phyloP scores from a whole-genome alignment of 139 green algal species.

The Prasinococcaceae sp. region DNA sequence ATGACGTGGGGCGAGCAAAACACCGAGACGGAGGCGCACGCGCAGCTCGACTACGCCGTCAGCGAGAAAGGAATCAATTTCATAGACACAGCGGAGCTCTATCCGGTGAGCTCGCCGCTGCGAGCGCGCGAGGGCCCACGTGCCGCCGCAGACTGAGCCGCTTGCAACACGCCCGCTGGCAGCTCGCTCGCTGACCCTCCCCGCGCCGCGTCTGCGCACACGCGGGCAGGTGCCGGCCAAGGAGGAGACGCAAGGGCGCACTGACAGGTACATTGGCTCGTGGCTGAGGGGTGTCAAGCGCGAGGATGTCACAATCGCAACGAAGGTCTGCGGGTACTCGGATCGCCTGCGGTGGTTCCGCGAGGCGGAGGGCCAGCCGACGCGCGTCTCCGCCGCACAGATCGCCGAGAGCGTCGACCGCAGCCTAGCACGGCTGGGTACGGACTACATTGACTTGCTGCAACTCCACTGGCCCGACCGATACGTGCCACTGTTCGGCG shows the following conservation, averaged over 20 bases:
- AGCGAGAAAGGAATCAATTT: constrained; percentile 67
- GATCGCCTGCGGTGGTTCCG: constrained; percentile 21
- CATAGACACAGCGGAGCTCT: constrained; percentile 76
- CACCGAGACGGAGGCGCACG: constrained; percentile 40
- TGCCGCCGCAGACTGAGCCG: neutral
- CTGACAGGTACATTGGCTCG: constrained; percentile 61
- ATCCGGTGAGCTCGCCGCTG: constrained; percentile 37
- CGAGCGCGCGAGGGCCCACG: neutral
- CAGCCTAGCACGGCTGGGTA: constrained; percentile 45
- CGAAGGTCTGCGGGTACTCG: constrained; percentile 67
- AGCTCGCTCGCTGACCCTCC: too few species aligned
- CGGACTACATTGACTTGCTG: constrained; percentile 80
- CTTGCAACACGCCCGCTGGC: too few species aligned
- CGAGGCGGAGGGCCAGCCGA: constrained; percentile 24
- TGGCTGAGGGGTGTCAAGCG: constrained; percentile 57
- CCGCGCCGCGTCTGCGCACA: too few species aligned
- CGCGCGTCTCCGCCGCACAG: constrained; percentile 37
- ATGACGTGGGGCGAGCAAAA: constrained; percentile 81
- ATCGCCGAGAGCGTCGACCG: constrained; percentile 53
- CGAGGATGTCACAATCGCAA: constrained; percentile 46
- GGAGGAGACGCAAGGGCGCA: constrained; percentile 47
- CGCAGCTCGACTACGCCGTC: constrained; percentile 38
- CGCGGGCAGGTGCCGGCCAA: constrained; percentile 9
- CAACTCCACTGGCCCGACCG: constrained; percentile 53
- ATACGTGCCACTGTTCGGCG: constrained; percentile 74